phyloP scores from a whole-genome alignment of 2,329 filamentous ascomycete species.

The Aureobasidium sp. region DNA sequence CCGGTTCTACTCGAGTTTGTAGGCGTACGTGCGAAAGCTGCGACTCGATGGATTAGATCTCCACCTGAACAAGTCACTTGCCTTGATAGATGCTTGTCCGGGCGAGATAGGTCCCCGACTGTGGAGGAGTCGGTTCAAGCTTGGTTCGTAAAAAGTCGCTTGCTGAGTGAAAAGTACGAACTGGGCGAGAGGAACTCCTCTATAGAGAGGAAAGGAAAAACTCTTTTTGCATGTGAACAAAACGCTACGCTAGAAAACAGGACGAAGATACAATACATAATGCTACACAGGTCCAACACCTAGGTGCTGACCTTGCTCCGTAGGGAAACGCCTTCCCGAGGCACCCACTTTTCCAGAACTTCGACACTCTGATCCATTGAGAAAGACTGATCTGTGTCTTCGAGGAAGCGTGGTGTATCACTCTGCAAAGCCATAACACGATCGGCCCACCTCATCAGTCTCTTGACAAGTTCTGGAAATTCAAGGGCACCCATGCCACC shows the following conservation, averaged over 20 bases:
- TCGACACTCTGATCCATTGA: constrained; percentile 18
- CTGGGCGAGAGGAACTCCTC: no score
- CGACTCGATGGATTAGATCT: no score
- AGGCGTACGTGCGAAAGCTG: no score
- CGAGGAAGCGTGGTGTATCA: constrained; percentile 20
- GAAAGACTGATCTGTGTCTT: constrained; percentile 17
- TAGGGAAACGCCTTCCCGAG: constrained; percentile 20
- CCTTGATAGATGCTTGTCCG: no score
- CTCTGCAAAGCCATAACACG: constrained; percentile 25
- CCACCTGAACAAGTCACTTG: no score
- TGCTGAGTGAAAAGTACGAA: no score
- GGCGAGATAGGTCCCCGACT: no score
- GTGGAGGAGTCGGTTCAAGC: no score
- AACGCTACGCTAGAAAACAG: background rate
- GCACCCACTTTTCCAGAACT: constrained; percentile 23
- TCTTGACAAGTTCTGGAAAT: constrained; percentile 24
- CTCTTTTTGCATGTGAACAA: background rate
- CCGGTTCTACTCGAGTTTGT: no score
- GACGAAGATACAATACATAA: background rate
- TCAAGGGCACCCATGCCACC: constrained; percentile 23
- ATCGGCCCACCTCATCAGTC: constrained; percentile 26
- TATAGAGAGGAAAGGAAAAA: no score
- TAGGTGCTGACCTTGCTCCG: constrained; percentile 19
- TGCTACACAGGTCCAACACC: background rate
- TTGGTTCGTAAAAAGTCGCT: no score